Evolutionary conservation across 2,329 filamentous ascomycete species (phyloP), one percentile per base, ranked within the genome.

Genomic region (Aspergillus ustus): DNA sequence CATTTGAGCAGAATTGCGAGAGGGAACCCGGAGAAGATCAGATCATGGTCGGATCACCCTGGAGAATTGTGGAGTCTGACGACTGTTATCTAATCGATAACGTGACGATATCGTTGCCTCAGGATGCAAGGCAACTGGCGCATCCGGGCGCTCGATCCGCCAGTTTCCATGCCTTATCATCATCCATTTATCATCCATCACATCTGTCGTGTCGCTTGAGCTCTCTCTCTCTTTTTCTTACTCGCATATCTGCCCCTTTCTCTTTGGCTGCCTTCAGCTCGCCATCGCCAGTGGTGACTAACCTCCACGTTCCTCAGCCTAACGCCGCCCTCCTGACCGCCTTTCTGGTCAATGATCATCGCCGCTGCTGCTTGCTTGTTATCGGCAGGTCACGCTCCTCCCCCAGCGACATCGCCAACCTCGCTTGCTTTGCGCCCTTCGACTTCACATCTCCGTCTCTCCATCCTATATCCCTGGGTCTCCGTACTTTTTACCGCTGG

Each of bases 251-350:
- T 48, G n/a, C 52, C 31, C 29, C 9, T 57, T 5, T 22, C 17
- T 19, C 48, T 45, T 45, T n/a, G 15, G 53, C 37, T 19, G 53
- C 4, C 40, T 43, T 53, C 8, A 13, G 17, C 22, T 20, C 9
- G 29, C n/a, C n/a, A 40, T 53, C 8, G 44, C 15, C 29, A n/a
- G 25, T 28, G 29, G 37, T 56, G 6, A 15, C 40, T 54, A 17
- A 52, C 28, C 50, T 22, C 50, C 54, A 20, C 44, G 49, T 57
- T 61, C 59, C 49, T 44, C 46, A 59, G 28, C 22, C 63, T 59
- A 68, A 66, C 64, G 65, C 70, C 70, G 70, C 72, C 67, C 69
- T 70, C 55, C 71, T 74, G 70, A 73, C 73, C 73, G 72, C 73
- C 71, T 72, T 69, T 59, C 48, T 34, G 52, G 59, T 62, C 60